These are phyloP conservation scores for Vigna angularis DNA, from an alignment of 306 rosid species.

Conservation along the genomic window DNA sequence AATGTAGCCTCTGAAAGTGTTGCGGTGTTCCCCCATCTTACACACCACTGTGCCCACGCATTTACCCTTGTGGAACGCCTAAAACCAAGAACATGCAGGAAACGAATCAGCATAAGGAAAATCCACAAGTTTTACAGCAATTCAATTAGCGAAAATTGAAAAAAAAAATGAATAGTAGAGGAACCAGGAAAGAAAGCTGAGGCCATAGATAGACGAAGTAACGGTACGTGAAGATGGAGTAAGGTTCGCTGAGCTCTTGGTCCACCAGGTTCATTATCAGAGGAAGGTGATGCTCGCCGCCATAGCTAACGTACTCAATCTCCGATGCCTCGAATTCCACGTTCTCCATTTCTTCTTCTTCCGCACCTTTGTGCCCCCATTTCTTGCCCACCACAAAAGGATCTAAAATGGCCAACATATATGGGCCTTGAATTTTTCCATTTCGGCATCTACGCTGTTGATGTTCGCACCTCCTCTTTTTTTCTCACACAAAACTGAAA, in stretches of 20 bases:
- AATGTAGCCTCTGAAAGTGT: constrained; percentile 87
- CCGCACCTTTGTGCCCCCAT: background rate
- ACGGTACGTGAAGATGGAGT: constrained; percentile 96
- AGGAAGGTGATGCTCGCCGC: constrained; percentile 92
- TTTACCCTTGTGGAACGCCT: constrained; percentile 90
- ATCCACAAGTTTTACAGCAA: background rate
- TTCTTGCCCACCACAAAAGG: background rate
- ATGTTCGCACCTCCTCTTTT: background rate
- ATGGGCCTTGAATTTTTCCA: background rate
- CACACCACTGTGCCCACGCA: constrained; percentile 98
- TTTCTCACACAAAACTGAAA: background rate
- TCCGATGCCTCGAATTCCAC: constrained; percentile 59
- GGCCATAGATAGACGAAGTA: constrained; percentile 98
- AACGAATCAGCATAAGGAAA: too few species aligned
- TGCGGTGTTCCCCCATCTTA: constrained; percentile 97
- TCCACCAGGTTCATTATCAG: constrained; percentile 88
- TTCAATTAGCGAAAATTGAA: background rate
- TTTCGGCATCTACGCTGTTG: background rate
- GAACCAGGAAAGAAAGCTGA: constrained; percentile 87
- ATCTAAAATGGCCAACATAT: too few species aligned
- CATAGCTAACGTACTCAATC: constrained; percentile 82
- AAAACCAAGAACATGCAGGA: background rate
- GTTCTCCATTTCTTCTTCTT: constrained; percentile 46
- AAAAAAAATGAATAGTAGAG: background rate
- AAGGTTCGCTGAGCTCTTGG: constrained; percentile 96